Percentiles rank a stretch among this genome's conserved stretches.
Evolutionary conservation across 306 rosid genomes (phyloP).

Genomic region (Purshia tridentata): DNA sequence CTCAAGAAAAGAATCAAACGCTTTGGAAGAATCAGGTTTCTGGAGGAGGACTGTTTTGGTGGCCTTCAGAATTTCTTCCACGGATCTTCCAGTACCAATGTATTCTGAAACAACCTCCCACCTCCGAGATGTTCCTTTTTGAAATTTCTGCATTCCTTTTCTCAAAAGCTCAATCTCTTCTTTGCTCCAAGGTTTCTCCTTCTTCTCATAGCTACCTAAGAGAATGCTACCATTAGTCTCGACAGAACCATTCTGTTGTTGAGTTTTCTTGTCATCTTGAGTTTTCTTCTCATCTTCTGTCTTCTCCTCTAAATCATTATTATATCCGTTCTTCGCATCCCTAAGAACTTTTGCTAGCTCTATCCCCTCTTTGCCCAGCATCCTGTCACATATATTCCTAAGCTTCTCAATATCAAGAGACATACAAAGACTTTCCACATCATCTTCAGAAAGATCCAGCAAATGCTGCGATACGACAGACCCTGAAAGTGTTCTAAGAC

Average conservation of each 20-base stretch:
- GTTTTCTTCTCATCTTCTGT: slow-evolving; percentile 44
- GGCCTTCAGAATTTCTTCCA: slow-evolving; percentile 95
- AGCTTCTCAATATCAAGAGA: slow-evolving; percentile 58
- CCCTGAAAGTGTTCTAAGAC: slow-evolving; percentile 70
- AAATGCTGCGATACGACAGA: slow-evolving; percentile 47
- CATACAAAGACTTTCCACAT: slow-evolving; percentile 77
- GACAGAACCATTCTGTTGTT: slow-evolving; percentile 55
- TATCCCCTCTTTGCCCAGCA: slow-evolving; percentile 53
- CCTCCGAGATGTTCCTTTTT: slow-evolving; percentile 91
- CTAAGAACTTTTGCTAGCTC: slow-evolving; percentile 59
- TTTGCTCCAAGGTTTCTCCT: slow-evolving; percentile 89
- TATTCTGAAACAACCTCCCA: slow-evolving; percentile 98
- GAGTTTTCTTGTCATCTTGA: slow-evolving; percentile 39
- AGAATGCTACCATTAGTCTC: slow-evolving; percentile 47
- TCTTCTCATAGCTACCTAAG: slow-evolving; percentile 57
- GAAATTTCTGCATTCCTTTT: slow-evolving; percentile 85
- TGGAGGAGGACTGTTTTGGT: slow-evolving; percentile 92
- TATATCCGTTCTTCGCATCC: slow-evolving; percentile 43
- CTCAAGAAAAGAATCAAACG: slow-evolving; percentile 92
- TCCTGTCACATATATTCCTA: slow-evolving; percentile 66
- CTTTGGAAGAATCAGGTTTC: slow-evolving; percentile 90
- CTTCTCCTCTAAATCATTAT: slow-evolving; percentile 38
- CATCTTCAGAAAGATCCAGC: slow-evolving; percentile 60
- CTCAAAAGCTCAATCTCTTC: slow-evolving; percentile 90
- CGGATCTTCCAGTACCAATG: slow-evolving; percentile 89